phyloP scores from a whole-genome alignment of 768 basidiomycete genomes.

The Butyriboletus loyo region DNA sequence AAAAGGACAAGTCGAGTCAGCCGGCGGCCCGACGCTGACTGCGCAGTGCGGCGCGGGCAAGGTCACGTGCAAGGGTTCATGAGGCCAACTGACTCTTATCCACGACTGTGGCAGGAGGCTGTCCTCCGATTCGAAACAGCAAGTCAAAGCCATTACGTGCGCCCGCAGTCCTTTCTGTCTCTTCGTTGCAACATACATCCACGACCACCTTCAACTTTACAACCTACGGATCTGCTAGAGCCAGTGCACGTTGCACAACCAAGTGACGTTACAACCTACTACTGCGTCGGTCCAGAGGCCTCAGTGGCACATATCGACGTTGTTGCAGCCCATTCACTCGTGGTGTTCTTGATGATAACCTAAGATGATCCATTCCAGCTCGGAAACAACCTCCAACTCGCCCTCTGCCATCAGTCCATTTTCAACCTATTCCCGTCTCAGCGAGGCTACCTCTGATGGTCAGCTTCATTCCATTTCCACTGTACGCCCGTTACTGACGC shows the following conservation, averaged over 20 bases:
- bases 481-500: not conserved
- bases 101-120: not conserved
- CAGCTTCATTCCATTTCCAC: conserved; percentile 2
- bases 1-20: not conserved
- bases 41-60: not conserved
- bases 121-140: conserved; percentile 1
- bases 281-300: not conserved
- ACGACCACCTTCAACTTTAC: not conserved
- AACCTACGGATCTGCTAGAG: not conserved
- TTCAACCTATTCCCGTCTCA: conserved; percentile 37
- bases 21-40: too few relatives aligned
- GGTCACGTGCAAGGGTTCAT: conserved; percentile 11
- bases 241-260: not conserved
- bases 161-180: not conserved
- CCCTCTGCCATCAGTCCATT: conserved; percentile 38
- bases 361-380: conserved; percentile 34
- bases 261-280: not conserved
- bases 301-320: not conserved
- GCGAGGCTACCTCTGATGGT: conserved; percentile 56
- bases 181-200: not conserved
- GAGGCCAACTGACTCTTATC: not conserved
- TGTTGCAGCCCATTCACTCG: not conserved
- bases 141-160: not conserved
- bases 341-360: conserved; percentile 15
- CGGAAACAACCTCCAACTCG: conserved; percentile 35